A percentile compares a stretch with the other conserved stretches of the same genome.
phyloP scores from a whole-genome alignment of 179 eudicot species.

The Amaranthus tricolor region DNA sequence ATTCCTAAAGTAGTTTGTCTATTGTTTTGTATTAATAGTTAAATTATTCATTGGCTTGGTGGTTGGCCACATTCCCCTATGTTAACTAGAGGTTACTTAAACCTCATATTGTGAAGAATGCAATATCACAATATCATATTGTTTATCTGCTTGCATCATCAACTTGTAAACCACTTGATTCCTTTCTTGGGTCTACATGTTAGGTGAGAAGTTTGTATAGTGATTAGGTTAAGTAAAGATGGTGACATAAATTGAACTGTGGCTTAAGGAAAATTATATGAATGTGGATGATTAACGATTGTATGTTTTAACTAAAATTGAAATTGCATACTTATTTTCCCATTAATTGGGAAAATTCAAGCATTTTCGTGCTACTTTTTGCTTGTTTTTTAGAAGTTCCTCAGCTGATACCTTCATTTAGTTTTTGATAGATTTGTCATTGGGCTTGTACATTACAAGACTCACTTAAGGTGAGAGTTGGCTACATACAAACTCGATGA shows the following conservation, averaged over 20 bases:
- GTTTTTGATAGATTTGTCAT: no score
- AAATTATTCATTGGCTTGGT: constrained; percentile 3
- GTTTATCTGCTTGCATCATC: constrained; percentile 13
- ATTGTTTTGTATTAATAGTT: neutral
- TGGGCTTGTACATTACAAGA: no score
- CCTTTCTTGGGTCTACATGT: constrained; percentile 17
- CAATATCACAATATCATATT: neutral
- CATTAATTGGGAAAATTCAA: constrained; percentile 25
- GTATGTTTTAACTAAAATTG: neutral
- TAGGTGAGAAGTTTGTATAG: constrained; percentile 20
- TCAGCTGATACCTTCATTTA: neutral
- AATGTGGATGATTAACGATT: neutral
- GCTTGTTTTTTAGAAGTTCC: neutral
- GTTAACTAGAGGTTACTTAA: neutral
- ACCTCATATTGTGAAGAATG: constrained; percentile 7
- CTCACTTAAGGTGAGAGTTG: no score
- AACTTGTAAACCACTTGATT: constrained; percentile 11
- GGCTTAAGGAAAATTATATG: neutral
- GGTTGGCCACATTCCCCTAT: constrained; percentile 23
- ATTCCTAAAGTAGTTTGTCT: neutral
- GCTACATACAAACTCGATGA: no score
- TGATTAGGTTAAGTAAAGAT: constrained; percentile 7
- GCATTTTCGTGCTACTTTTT: neutral
- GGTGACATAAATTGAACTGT: constrained; percentile 5
- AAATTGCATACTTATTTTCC: neutral